Percentiles rank a stretch among this genome's conserved stretches.
These are phyloP conservation scores for Populus pruinosa DNA, from an alignment of 345 rosid genomes.

Conservation along the genomic window DNA sequence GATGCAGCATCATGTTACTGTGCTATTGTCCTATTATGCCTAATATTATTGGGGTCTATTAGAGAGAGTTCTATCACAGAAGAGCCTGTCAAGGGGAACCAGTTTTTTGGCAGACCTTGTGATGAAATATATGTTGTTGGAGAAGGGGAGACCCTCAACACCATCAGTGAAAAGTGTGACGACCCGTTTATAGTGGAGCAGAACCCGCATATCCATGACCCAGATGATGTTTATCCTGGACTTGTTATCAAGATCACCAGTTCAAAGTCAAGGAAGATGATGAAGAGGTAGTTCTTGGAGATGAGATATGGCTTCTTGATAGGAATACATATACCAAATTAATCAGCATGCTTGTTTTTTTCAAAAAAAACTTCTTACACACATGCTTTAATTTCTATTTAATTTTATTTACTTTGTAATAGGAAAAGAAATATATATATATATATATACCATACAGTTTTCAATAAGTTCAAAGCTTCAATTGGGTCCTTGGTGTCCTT, in stretches of 20 bases:
- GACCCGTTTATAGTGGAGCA: constrained; percentile 76
- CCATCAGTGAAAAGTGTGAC: constrained; percentile 72
- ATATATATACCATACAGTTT: background rate
- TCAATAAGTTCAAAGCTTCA: background rate
- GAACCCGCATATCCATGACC: constrained; percentile 80
- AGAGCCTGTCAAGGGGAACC: constrained; percentile 40
- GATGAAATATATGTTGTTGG: constrained; percentile 71
- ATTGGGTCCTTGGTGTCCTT: background rate
- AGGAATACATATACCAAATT: background rate
- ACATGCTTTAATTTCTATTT: background rate
- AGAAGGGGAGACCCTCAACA: constrained; percentile 79
- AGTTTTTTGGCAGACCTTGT: constrained; percentile 42
- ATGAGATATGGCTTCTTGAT: background rate
- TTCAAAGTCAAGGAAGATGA: constrained; percentile 19
- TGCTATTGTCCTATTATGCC: constrained; percentile 41
- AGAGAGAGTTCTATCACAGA: constrained; percentile 34
- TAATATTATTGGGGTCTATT: constrained; percentile 51
- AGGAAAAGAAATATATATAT: background rate
- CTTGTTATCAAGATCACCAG: constrained; percentile 72
- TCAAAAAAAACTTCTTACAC: background rate
- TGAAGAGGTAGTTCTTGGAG: constrained; percentile 21
- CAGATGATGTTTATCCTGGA: constrained; percentile 80
- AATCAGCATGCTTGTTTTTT: background rate
- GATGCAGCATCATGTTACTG: constrained; percentile 68
- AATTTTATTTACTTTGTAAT: background rate